phyloP scores from a whole-genome alignment of 345 rosid genomes.

The Pistacia integerrima region DNA sequence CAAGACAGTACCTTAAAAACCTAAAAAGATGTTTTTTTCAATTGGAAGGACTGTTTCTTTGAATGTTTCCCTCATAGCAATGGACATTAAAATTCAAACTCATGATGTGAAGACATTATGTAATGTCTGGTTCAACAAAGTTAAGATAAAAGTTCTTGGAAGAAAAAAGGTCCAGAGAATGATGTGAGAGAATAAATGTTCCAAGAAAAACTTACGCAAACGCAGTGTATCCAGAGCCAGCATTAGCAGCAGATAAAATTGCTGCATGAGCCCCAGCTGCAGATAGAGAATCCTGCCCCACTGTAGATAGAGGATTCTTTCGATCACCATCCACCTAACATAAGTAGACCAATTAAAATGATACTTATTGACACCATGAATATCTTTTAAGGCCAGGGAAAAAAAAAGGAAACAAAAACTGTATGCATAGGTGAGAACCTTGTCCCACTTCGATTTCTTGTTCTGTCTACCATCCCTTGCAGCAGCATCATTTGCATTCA shows the following conservation, averaged over 20 bases:
- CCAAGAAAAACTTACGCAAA: slow-evolving; percentile 62
- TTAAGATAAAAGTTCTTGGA: not conserved
- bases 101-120: not conserved
- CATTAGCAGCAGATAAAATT: slow-evolving; percentile 64
- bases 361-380: slow-evolving; percentile 3
- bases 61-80: no score
- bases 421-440: slow-evolving; percentile 45
- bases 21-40: no score
- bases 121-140: not conserved
- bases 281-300: slow-evolving; percentile 63
- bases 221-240: slow-evolving; percentile 86
- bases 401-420: not conserved
- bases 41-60: no score
- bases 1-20: no score
- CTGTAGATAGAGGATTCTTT: slow-evolving; percentile 55
- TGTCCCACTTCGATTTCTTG: slow-evolving; percentile 97
- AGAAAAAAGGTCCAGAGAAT: not conserved
- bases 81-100: not conserved
- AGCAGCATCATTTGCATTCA: slow-evolving; percentile 45
- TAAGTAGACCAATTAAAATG: slow-evolving; percentile 14
- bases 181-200: not conserved
- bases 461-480: slow-evolving; percentile 71
- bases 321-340: slow-evolving; percentile 77
- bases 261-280: slow-evolving; percentile 62
- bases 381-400: not conserved